Base-by-base conservation (phyloP, 164 flowering plant species). In the Vitis cinerea region DNA sequence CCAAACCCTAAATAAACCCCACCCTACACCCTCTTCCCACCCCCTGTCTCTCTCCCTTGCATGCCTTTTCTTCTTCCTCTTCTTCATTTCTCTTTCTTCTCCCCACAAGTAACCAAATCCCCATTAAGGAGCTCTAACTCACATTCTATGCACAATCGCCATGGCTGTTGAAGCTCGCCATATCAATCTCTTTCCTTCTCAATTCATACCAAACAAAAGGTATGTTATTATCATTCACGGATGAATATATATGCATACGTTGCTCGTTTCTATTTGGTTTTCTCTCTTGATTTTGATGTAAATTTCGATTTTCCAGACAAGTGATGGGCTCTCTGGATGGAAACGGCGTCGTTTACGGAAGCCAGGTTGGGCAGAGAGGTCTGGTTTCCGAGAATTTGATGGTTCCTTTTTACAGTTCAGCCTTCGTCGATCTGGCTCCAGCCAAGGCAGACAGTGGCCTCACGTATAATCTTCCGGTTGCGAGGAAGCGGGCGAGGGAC, bases 91-190 rank as follows among this genome's bases (percentile, higher is more conserved):
- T 5, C 7, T 17, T 56, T 14, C 19, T 47, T 60, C 61, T 60
- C 71, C 51, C 49, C 50, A 66, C 57, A 27, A 31, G 10, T 51
- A 15, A n/a, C 57, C 8, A 50, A 27, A 64, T 6, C 57, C 7
- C 29, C 15, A 19, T 54, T 10, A 66, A 44, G 27, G 56, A 67
- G 47, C 48, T 9, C 12, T 52, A 31, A 47, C 13, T 12, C 9
- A 54, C 48, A 54, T 14, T 56, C 37, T 55, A 14, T 1, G 17
- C 16, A 4, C 23, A 31, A 19, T 55, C 9, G 27, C 52, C 63
- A 82, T 82, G 85, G 85, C 85, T 50, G 83, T 82, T 62, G 85
- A 82, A 60, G 85, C 85, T 61, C 67, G 71, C 13, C 79, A 75
- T 60, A 79, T 76, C 63, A 77, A 72, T 61, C 58, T 72, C 57